A percentile compares a stretch with the other conserved stretches of the same genome.
Conservation (phyloP, 768 basidiomycete genomes). For the Paxillus rubicundulus region DNA sequence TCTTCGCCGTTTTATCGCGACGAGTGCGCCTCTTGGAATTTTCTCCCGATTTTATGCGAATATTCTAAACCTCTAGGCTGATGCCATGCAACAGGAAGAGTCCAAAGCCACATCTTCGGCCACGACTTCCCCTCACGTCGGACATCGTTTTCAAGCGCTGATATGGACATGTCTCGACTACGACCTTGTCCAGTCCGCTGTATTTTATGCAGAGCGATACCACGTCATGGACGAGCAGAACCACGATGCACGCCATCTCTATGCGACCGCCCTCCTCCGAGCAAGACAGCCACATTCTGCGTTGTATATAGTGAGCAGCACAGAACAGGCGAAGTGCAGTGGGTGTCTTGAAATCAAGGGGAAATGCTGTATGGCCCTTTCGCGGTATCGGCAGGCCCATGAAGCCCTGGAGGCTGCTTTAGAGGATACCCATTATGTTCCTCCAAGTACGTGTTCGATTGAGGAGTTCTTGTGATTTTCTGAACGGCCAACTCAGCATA, state of each 20-base stretch:
- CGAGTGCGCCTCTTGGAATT: conserved; percentile 12
- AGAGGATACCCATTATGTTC: conserved; percentile 48
- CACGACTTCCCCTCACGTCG: conserved; percentile 53
- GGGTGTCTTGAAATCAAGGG: conserved; percentile 81
- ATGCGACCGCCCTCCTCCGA: conserved; percentile 72
- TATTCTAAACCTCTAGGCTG: conserved; percentile 32
- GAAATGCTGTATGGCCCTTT: conserved; percentile 68
- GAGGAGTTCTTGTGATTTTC: conserved; percentile 5
- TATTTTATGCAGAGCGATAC: conserved; percentile 88
- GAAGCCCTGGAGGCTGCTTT: conserved; percentile 66
- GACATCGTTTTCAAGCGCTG: conserved; percentile 66
- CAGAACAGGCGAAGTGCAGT: conserved; percentile 58
- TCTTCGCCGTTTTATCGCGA: conserved; percentile 7
- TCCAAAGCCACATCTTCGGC: conserved; percentile 33
- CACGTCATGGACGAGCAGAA: conserved; percentile 64
- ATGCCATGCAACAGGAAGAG: conserved; percentile 57
- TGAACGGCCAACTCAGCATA: conserved; percentile 44
- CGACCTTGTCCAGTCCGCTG: conserved; percentile 73
- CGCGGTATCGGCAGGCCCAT: conserved; percentile 74
- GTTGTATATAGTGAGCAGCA: conserved; percentile 61
- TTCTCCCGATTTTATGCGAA: conserved; percentile 18
- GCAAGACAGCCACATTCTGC: conserved; percentile 76
- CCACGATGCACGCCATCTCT: conserved; percentile 83
- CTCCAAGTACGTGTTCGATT: conserved; percentile 50
- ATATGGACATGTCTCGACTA: conserved; percentile 85